Evolutionary conservation across 495 filamentous ascomycete genomes (phyloP).

Genomic region (Penicillium simplicissimum): DNA sequence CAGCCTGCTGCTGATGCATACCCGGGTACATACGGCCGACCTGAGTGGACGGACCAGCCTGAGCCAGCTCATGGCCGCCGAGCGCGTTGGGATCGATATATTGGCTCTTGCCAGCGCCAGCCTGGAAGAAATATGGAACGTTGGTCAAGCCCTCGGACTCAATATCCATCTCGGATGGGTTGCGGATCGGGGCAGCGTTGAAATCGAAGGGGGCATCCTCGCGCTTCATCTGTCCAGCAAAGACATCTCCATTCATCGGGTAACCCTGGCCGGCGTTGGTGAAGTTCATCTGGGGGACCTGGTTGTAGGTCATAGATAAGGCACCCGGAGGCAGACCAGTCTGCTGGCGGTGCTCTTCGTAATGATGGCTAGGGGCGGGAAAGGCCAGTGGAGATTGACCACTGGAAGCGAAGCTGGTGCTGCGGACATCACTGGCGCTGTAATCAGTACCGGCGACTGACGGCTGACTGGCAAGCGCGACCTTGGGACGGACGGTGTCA

Average conservation of each 20-base stretch:
- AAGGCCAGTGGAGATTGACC: constrained; percentile 57
- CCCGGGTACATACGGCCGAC: constrained; percentile 80
- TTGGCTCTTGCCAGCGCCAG: constrained; percentile 42
- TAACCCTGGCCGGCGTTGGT: constrained; percentile 49
- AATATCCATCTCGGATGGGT: constrained; percentile 56
- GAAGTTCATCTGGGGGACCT: constrained; percentile 54
- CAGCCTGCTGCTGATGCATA: constrained; percentile 88
- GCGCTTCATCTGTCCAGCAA: constrained; percentile 54
- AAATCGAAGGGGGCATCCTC: constrained; percentile 53
- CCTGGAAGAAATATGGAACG: constrained; percentile 50
- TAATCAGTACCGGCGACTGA: constrained; percentile 43
- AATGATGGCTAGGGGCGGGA: constrained; percentile 85
- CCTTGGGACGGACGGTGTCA: constrained; percentile 43
- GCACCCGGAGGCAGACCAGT: constrained; percentile 82
- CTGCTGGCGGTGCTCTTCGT: constrained; percentile 88
- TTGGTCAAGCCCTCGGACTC: constrained; percentile 64
- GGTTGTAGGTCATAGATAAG: constrained; percentile 67
- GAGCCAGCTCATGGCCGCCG: constrained; percentile 54
- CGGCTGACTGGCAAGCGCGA: constrained; percentile 38
- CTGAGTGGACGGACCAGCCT: constrained; percentile 50
- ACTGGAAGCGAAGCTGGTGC: constrained; percentile 43
- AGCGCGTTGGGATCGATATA: constrained; percentile 73
- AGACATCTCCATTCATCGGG: constrained; percentile 46
- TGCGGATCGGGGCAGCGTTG: constrained; percentile 53
- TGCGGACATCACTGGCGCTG: constrained; percentile 38